Percentiles rank a stretch among this genome's conserved stretches.
Evolutionary conservation across 495 filamentous ascomycete species (phyloP).

Genomic region (Neurospora tetraspora): DNA sequence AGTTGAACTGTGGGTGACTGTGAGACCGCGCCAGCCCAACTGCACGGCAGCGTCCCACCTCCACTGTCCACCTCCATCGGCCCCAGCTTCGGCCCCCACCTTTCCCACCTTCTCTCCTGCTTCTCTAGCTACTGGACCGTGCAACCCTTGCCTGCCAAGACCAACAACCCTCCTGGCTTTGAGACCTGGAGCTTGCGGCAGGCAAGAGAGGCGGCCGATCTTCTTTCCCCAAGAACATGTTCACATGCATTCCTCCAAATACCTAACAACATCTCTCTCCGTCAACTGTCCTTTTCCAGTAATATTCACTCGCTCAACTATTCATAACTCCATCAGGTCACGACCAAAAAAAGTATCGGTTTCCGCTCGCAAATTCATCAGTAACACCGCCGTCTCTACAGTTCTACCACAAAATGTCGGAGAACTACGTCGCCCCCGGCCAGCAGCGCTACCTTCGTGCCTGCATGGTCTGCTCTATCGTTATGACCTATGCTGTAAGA

Average conservation of each 20-base stretch:
- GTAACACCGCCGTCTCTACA: not conserved
- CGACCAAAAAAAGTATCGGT: not conserved
- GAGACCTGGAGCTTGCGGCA: not conserved
- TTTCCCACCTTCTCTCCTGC: not conserved
- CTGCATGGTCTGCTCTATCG: slow-evolving; percentile 96
- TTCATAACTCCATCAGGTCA: not conserved
- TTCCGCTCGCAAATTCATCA: not conserved
- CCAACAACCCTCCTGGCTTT: not conserved
- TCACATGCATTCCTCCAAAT: not conserved
- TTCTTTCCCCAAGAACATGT: not conserved
- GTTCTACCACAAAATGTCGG: slow-evolving; percentile 21
- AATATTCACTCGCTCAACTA: not conserved
- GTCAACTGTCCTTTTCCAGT: not conserved
- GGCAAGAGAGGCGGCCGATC: not conserved
- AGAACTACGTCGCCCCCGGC: slow-evolving; percentile 51
- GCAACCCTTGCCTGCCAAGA: not conserved
- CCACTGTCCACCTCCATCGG: not conserved
- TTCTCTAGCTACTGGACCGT: not conserved
- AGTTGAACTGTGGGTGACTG: not conserved
- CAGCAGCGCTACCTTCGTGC: slow-evolving; percentile 80
- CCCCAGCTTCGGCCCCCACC: not conserved
- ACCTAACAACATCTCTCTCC: not conserved
- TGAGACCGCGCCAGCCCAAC: not conserved
- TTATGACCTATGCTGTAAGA: slow-evolving; percentile 65
- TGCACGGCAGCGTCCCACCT: not conserved